A percentile compares a stretch with the other conserved stretches of the same genome.
These are phyloP conservation scores for Actinidia chinensis DNA, from an alignment of 179 eudicot genomes.

Conservation along the genomic window DNA sequence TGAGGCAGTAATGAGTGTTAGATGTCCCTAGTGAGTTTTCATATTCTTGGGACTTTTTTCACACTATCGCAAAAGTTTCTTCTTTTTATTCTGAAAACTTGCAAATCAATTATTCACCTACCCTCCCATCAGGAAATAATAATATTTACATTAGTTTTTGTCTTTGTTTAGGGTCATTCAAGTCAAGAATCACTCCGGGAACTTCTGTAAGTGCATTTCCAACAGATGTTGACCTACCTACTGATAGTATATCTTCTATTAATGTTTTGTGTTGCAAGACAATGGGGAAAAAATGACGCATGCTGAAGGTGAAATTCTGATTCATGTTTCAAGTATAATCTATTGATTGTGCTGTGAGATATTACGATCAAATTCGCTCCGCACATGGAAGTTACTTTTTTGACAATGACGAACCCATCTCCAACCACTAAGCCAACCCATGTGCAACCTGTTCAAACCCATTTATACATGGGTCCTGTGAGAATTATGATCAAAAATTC, in stretches of 20 bases:
- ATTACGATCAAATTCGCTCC: too few species aligned
- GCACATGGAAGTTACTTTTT: too few species aligned
- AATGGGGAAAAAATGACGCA: too few species aligned
- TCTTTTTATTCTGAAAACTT: neutral
- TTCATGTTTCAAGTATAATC: too few species aligned
- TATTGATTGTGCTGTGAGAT: too few species aligned
- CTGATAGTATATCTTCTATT: conserved; percentile 42
- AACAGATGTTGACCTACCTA: conserved; percentile 92
- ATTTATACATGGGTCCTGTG: too few species aligned
- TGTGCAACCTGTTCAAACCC: too few species aligned
- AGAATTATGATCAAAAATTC: too few species aligned
- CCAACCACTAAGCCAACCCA: too few species aligned
- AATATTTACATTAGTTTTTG: conserved; percentile 5
- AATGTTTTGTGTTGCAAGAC: too few species aligned
- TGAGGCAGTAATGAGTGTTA: conserved; percentile 96
- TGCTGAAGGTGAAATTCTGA: too few species aligned
- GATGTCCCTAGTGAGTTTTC: conserved; percentile 73
- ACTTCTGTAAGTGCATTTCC: conserved; percentile 93
- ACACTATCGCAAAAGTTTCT: neutral
- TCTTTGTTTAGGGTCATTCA: conserved; percentile 67
- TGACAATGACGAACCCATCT: too few species aligned
- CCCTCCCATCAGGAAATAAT: neutral
- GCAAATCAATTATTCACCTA: neutral
- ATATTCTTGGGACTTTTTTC: neutral
- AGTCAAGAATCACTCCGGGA: conserved; percentile 92